Conservation (phyloP, 75 land plant species). For the Larix kaempferi region DNA sequence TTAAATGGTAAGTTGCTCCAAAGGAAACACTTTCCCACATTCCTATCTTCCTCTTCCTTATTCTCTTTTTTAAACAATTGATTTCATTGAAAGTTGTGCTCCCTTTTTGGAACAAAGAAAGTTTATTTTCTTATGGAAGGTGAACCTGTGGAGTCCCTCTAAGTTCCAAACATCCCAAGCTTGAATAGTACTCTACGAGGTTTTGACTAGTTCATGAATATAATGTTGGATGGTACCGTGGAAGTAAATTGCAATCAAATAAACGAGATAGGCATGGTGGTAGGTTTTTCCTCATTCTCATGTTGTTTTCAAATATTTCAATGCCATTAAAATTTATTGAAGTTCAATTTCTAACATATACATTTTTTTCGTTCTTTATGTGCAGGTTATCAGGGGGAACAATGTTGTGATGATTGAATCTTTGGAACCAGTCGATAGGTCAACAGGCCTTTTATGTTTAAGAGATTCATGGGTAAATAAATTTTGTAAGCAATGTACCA, state of each 20-base stretch:
- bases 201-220: conserved; percentile 96
- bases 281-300: conserved; percentile 20
- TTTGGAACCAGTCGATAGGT: conserved; percentile 50
- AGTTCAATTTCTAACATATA: neutral
- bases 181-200: conserved; percentile 87
- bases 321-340: neutral
- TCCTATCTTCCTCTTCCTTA: no score
- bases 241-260: conserved; percentile 86
- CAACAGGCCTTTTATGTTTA: neutral
- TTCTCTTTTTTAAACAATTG: no score
- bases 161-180: no score
- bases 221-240: conserved; percentile 84
- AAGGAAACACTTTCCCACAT: no score
- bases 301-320: neutral
- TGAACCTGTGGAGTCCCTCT: no score
- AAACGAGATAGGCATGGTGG: no score
- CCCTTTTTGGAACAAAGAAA: no score
- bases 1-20: no score
- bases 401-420: conserved; percentile 85
- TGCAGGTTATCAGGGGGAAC: conserved; percentile 80
- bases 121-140: no score
- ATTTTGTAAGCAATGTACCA: no score
- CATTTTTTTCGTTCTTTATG: neutral
- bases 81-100: no score
- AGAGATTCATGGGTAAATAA: no score